These are phyloP conservation scores for Capronia americana DNA, from an alignment of 2,329 filamentous ascomycete species.

Conservation along the genomic window DNA sequence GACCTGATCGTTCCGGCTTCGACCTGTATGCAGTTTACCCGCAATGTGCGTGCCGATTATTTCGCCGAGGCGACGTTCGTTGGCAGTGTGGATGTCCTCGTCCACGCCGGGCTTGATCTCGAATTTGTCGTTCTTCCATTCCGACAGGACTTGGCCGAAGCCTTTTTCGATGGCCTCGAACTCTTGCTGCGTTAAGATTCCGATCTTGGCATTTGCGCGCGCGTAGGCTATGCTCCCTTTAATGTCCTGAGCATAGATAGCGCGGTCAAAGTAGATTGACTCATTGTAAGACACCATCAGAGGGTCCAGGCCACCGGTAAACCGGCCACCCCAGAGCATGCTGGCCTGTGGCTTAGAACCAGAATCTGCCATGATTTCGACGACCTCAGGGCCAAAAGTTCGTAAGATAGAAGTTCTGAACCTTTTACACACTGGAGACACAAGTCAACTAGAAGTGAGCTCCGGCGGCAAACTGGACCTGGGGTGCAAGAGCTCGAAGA, in stretches of 20 bases:
- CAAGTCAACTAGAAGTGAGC: background rate
- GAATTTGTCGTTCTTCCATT: constrained; percentile 17
- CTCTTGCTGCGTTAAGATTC: constrained; percentile 75
- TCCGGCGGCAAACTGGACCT: background rate
- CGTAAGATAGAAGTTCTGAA: background rate
- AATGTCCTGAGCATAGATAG: constrained; percentile 81
- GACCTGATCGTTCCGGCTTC: constrained; percentile 89
- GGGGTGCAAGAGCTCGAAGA: background rate
- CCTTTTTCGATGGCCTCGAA: constrained; percentile 77
- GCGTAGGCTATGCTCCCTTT: constrained; percentile 81
- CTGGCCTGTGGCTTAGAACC: constrained; percentile 28
- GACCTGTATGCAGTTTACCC: constrained; percentile 87
- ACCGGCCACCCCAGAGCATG: constrained; percentile 44
- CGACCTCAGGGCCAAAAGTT: background rate
- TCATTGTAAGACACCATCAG: constrained; percentile 88
- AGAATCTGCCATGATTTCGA: constrained; percentile 1
- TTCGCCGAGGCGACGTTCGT: constrained; percentile 76
- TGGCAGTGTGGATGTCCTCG: constrained; percentile 67
- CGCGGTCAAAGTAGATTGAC: constrained; percentile 75
- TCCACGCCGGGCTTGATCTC: constrained; percentile 13
- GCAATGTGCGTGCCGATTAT: constrained; percentile 82
- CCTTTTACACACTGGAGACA: background rate
- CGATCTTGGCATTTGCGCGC: constrained; percentile 75
- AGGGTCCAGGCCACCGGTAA: constrained; percentile 76
- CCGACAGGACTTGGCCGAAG: constrained; percentile 52